phyloP scores from a whole-genome alignment of 1,284 basidiomycete species.

The Takashimella koratensis region DNA sequence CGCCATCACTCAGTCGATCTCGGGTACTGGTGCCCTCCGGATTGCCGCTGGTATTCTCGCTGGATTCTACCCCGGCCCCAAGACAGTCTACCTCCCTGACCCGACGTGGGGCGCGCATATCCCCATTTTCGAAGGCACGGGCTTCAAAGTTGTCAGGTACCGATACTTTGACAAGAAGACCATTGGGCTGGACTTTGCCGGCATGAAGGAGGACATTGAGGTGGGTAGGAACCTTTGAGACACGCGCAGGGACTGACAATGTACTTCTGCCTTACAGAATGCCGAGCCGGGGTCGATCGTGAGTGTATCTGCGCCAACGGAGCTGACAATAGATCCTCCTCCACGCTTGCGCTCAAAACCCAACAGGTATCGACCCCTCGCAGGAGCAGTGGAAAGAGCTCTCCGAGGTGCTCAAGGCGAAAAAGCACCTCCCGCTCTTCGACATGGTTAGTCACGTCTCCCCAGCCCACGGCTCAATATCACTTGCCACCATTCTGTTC shows the following conservation, averaged over 20 bases:
- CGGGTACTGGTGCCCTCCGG: constrained; percentile 93
- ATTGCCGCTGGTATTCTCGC: constrained; percentile 89
- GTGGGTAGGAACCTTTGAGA: constrained; percentile 47
- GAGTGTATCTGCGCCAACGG: too few relatives aligned
- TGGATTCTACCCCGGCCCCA: constrained; percentile 80
- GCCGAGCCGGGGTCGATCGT: constrained; percentile 52
- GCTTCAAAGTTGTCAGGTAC: constrained; percentile 76
- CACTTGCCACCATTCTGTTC: too few relatives aligned
- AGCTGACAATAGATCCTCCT: constrained; percentile 54
- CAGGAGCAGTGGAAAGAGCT: constrained; percentile 90
- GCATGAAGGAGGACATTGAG: constrained; percentile 80
- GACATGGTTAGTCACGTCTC: constrained; percentile 61
- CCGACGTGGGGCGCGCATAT: constrained; percentile 99
- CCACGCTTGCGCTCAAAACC: constrained; percentile 71
- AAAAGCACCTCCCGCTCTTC: constrained; percentile 57
- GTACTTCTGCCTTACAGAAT: constrained; percentile 28
- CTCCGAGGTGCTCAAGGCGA: constrained; percentile 70
- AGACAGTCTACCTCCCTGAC: constrained; percentile 84
- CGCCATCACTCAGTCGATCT: constrained; percentile 91
- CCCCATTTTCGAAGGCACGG: constrained; percentile 74
- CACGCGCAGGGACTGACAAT: constrained; percentile 7
- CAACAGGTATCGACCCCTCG: constrained; percentile 95
- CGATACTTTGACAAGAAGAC: constrained; percentile 90
- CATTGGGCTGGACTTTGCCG: constrained; percentile 87
- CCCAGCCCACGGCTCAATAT: too few relatives aligned